Base-by-base conservation (phyloP, 441 rosid species). In the Bocquillonia castaneifolia region DNA sequence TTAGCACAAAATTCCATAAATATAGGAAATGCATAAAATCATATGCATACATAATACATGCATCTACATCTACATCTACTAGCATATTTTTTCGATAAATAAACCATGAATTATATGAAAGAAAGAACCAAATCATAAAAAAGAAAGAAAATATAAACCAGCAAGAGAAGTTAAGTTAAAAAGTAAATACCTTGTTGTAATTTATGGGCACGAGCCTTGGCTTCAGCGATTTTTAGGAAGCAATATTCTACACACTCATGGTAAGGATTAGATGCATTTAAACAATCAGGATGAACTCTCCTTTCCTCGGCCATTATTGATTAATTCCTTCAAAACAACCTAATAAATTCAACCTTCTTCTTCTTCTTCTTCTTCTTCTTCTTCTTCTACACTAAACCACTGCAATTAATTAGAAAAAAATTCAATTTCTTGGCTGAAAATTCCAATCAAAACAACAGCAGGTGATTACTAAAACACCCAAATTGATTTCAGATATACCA, bases 171-270 rank as follows among this genome's bases (percentile, higher is more conserved):
- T n/a, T 13, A 12, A 31, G 55, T 2, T 10, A 20, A 12, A 34
- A 59, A 54, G 7, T 23, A 68, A 28, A 25, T 70, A 78, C 75
- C 75, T 25, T 65, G 60, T 56, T 78, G 81, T 59, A 75, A 59
- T 63, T 76, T 77, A 45, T 72, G 85, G 14, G 57, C 54, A 31
- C 22, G 79, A 15, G 82, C 81, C 72, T 79, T 81, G 4, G 83
- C 84, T 75, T 81, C 76, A 23, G 85, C 77, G 48, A 83, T 79
- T 79, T 76, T 88, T 71, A 82, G 80, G 72, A 77, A 74, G 84
- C 99, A 93, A 74, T 72, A 75, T 26, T 85, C 87, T 60, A 82
- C 86, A 57, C 96, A 93, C 77, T 85, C 92, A 74, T 93, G 99
- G 78, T 86, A 91, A n/a, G 96, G 97, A 77, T 93, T 91, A 31